phyloP scores from a whole-genome alignment of 2,329 filamentous ascomycete genomes.

The Ophiocordyceps australis region DNA sequence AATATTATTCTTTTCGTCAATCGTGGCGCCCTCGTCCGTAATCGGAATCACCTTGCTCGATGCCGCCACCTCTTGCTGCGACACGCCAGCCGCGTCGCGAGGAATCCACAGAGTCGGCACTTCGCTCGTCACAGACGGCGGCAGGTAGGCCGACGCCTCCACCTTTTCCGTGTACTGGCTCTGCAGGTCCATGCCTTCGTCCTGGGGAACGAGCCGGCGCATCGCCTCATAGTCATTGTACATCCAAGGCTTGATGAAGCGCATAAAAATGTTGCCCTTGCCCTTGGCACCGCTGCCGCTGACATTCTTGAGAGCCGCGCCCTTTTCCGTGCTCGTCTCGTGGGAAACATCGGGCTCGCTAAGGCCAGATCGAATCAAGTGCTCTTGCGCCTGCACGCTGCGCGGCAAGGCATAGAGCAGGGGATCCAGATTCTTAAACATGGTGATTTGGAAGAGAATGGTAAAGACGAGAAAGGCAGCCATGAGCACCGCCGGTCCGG shows the following conservation, averaged over 20 bases:
- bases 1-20: slow-evolving; percentile 44
- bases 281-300: slow-evolving; percentile 11
- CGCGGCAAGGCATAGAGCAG: slow-evolving; percentile 56
- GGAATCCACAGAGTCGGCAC: slow-evolving; percentile 61
- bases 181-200: slow-evolving; percentile 23
- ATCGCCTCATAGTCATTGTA: slow-evolving; percentile 56
- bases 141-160: slow-evolving; percentile 51
- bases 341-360: not conserved
- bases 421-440: slow-evolving; percentile 52
- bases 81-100: slow-evolving; percentile 49
- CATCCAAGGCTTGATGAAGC: slow-evolving; percentile 59
- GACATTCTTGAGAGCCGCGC: slow-evolving; percentile 2
- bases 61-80: slow-evolving; percentile 50
- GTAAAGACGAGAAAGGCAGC: slow-evolving; percentile 59
- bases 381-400: slow-evolving; percentile 27
- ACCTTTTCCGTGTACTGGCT: slow-evolving; percentile 42
- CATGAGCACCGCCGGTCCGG: slow-evolving; percentile 60
- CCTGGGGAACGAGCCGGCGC: slow-evolving; percentile 49
- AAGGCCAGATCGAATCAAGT: slow-evolving; percentile 15
- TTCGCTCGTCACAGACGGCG: slow-evolving; percentile 45
- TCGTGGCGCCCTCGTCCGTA: slow-evolving; percentile 50
- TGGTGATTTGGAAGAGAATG: slow-evolving; percentile 55
- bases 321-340: slow-evolving; percentile 8
- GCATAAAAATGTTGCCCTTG: slow-evolving; percentile 33
- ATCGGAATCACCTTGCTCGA: slow-evolving; percentile 49